Conservation (phyloP, 768 basidiomycete genomes). For the Auriculariales sp. region DNA sequence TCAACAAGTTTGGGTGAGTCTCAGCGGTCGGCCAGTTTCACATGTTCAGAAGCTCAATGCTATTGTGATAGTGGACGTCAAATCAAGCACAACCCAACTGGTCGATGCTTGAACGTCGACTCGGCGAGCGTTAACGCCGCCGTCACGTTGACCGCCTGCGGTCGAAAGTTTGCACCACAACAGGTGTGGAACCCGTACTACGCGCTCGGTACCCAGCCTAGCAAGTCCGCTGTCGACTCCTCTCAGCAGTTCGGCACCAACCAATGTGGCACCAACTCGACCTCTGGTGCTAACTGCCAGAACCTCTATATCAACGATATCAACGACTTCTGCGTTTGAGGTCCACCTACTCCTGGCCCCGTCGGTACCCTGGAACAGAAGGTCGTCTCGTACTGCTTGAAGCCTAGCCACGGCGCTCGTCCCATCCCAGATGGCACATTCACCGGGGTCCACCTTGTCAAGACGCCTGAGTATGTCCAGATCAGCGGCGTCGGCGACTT, state of each 20-base stretch:
- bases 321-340: slow-evolving; percentile 35
- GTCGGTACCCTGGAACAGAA: slow-evolving; percentile 48
- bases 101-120: too few relatives aligned
- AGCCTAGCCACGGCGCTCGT: slow-evolving; percentile 13
- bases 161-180: too few relatives aligned
- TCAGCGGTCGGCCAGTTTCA: too few relatives aligned
- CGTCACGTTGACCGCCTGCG: too few relatives aligned
- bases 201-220: too few relatives aligned
- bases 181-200: too few relatives aligned
- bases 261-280: slow-evolving; percentile 41
- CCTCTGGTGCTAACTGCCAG: slow-evolving; percentile 51
- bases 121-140: too few relatives aligned
- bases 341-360: slow-evolving; percentile 29
- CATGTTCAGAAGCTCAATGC: too few relatives aligned
- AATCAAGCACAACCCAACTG: too few relatives aligned
- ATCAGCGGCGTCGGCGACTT: slow-evolving; percentile 45
- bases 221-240: too few relatives aligned
- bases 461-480: slow-evolving; percentile 18
- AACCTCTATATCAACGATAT: slow-evolving; percentile 31
- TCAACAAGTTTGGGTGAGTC: background rate
- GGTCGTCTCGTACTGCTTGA: slow-evolving; percentile 39
- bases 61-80: too few relatives aligned
- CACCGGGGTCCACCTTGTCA: slow-evolving; percentile 13
- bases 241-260: too few relatives aligned
- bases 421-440: slow-evolving; percentile 11